Evolutionary conservation across 768 basidiomycete species (phyloP), one percentile per base, ranked within the genome.

Genomic region (Lactarius pseudohatsudake): DNA sequence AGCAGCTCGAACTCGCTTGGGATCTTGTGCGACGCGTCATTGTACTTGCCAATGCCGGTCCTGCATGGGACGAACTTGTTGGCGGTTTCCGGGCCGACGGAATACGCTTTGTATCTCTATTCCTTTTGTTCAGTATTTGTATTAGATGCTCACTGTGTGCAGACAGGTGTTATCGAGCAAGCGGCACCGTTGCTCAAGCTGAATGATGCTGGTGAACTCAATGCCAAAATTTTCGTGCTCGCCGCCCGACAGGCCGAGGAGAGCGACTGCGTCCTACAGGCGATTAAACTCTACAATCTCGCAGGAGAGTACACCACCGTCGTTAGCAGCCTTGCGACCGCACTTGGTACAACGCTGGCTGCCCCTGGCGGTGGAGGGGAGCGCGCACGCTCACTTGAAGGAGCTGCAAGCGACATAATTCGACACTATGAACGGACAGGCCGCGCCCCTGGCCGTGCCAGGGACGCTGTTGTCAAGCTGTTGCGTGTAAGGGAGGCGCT

Each of bases 271-370:
- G 82, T 92, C 45, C 83, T 89, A 2, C 94, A 98, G 75, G 94
- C 95, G 3, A 94, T 98, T 79, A 94, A 95, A 74, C 80, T 99
- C 54, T 98, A 94, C 79, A 96, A 98, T 77, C 86, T 98, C 43
- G 96, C 96, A 1, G 92, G 92, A 40, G 91, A 96, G 69, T 94
- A 95, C 74, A 78, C 84, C 16, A 93, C 92, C 30, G 96, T 98
- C 62, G 85, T 98, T 50, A 82, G 86, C 8, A 92, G 92, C 61
- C 88, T 98, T 41, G 93, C 94, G 16, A 86, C 87, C 63, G 92
- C 93, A 2, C 82, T 99, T 2, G 94, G 95, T 18, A 90, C 88
- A 73, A 89, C 91, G 0, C 81, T 98, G 57, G 81, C 87, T 2
- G 83, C 90, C 70, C 86, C 88, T 0, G 74, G 75, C 57, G 74